A percentile compares a stretch with the other conserved stretches of the same genome.
Conservation (phyloP, 306 rosid genomes). For the Neltuma alba region DNA sequence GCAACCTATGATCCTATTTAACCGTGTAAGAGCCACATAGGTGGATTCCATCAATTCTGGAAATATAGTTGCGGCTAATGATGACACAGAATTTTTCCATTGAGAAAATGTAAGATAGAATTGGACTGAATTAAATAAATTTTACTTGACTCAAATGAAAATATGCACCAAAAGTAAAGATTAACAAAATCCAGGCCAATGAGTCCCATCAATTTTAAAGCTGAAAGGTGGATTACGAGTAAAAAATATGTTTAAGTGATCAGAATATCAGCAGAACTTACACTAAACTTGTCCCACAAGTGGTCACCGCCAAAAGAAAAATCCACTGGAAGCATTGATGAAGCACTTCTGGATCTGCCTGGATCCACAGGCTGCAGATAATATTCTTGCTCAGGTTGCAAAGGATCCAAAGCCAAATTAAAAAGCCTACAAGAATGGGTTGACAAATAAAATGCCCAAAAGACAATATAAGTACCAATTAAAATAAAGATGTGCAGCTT, state of each 20-base stretch:
- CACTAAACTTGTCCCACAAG: constrained; percentile 94
- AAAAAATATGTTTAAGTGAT: constrained; percentile 9
- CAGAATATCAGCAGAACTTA: constrained; percentile 55
- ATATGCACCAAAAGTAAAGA: constrained; percentile 2
- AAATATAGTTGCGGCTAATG: background rate
- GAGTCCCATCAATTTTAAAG: background rate
- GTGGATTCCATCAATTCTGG: background rate
- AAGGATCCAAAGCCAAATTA: constrained; percentile 75
- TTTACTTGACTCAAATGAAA: background rate
- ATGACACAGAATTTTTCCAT: background rate
- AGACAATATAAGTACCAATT: constrained; percentile 15
- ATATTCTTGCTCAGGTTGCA: constrained; percentile 95
- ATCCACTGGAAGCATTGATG: constrained; percentile 88
- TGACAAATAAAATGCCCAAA: constrained; percentile 21
- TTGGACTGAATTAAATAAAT: background rate
- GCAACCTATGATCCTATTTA: background rate
- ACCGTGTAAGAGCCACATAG: background rate
- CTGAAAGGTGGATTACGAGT: constrained; percentile 20
- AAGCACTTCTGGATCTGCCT: constrained; percentile 77
- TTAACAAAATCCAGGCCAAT: background rate
- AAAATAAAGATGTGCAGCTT: background rate
- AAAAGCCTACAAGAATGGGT: constrained; percentile 68
- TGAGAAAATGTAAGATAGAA: background rate
- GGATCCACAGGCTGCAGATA: constrained; percentile 84
- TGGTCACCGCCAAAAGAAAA: constrained; percentile 96